These are phyloP conservation scores for Lichtheimia ramosa DNA, from an alignment of 371 early-diverging fungal genomes.

Conservation along the genomic window DNA sequence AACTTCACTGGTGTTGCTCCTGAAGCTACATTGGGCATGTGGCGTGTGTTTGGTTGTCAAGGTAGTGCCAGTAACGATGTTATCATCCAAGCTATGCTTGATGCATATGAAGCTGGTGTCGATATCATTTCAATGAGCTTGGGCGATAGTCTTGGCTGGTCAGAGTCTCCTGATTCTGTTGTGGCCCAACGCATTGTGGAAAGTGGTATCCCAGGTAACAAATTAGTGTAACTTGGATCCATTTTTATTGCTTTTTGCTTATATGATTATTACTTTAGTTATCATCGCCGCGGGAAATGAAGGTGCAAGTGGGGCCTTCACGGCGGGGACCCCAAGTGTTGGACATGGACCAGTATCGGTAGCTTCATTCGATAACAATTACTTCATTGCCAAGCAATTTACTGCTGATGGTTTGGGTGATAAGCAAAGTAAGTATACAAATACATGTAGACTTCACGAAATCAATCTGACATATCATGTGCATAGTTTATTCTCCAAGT, in stretches of 20 bases:
- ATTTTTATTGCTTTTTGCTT: not conserved
- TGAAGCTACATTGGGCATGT: conserved; percentile 53
- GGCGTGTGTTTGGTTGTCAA: conserved; percentile 63
- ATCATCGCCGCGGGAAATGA: conserved; percentile 59
- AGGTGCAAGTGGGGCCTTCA: conserved; percentile 46
- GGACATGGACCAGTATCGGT: conserved; percentile 50
- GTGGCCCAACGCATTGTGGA: conserved; percentile 42
- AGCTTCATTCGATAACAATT: conserved; percentile 54
- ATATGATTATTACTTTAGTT: conserved; percentile 17
- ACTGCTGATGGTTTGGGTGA: conserved; percentile 6
- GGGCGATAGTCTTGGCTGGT: conserved; percentile 62
- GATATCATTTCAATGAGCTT: conserved; percentile 67
- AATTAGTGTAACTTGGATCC: not conserved
- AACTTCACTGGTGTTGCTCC: conserved; percentile 66
- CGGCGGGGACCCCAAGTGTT: conserved; percentile 46
- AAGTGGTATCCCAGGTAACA: conserved; percentile 30
- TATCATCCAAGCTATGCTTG: conserved; percentile 61
- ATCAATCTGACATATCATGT: not conserved
- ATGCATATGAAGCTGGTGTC: conserved; percentile 55
- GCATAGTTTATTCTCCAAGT: not conserved
- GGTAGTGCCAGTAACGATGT: conserved; percentile 58
- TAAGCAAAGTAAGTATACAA: conserved; percentile 1
- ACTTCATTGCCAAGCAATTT: conserved; percentile 25
- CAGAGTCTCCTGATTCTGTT: conserved; percentile 37
- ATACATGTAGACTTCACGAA: not conserved